Conservation (phyloP, 1,139 yeast species). For the Spathaspora sp. region DNA sequence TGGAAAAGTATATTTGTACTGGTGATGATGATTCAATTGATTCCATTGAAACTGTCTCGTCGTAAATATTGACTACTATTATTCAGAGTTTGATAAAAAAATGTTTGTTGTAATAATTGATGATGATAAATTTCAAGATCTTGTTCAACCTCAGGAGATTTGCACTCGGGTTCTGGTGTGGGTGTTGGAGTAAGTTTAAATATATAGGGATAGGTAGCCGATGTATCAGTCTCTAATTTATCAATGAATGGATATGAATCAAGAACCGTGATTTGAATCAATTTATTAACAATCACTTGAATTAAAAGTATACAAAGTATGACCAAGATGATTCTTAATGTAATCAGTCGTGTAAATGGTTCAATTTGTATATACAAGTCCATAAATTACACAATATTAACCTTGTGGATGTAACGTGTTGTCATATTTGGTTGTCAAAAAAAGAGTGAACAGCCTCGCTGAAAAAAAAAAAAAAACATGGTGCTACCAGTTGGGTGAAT, state of each 20-base stretch:
- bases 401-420: background rate
- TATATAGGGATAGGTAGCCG: background rate
- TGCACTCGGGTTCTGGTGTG: background rate
- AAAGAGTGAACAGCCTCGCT: background rate
- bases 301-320: background rate
- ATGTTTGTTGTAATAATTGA: conserved; percentile 10
- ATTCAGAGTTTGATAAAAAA: conserved; percentile 36
- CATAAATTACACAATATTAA: background rate
- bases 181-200: background rate
- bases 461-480: background rate
- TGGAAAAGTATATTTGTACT: conserved; percentile 36
- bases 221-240: background rate
- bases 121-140: background rate
- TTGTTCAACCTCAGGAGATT: background rate
- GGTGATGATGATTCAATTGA: conserved; percentile 6
- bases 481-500: background rate
- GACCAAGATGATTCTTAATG: background rate
- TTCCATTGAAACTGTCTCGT: conserved; percentile 36
- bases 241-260: conserved; percentile 9
- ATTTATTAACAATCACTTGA: background rate
- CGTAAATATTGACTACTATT: conserved; percentile 45
- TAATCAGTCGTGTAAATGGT: background rate
- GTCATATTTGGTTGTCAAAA: background rate
- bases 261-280: conserved; percentile 5
- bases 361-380: background rate